A percentile compares a stretch with the other conserved stretches of the same genome.
Conservation (phyloP, 768 basidiomycete genomes). For the Gyrodon lividus region DNA sequence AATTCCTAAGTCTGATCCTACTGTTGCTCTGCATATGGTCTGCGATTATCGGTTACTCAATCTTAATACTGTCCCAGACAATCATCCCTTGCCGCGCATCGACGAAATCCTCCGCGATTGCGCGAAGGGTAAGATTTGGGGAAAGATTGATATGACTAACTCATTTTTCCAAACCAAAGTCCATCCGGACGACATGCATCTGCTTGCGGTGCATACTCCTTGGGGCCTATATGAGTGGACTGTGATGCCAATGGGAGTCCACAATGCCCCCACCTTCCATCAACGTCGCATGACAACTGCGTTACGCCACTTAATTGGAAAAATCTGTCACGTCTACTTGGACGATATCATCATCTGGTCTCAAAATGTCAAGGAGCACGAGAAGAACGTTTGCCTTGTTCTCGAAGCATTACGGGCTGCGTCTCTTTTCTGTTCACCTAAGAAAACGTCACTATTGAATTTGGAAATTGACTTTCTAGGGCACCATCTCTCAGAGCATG, state of each 20-base stretch:
- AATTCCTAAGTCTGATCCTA: constrained; percentile 10
- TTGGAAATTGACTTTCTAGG: constrained; percentile 2
- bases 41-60: constrained; percentile 6
- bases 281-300: constrained; percentile 18
- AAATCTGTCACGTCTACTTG: too few relatives aligned
- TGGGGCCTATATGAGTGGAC: too few relatives aligned
- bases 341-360: too few relatives aligned
- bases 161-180: too few relatives aligned
- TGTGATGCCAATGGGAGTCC: constrained; percentile 6
- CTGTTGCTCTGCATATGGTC: not conserved
- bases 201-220: constrained; percentile 40
- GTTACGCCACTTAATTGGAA: too few relatives aligned
- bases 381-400: constrained; percentile 11
- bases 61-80: too few relatives aligned
- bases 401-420: constrained; percentile 8
- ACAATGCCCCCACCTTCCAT: constrained; percentile 16
- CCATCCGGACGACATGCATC: too few relatives aligned
- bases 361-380: constrained; percentile 20
- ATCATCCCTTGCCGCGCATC: too few relatives aligned
- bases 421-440: constrained; percentile 25
- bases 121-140: constrained; percentile 16
- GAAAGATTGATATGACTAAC: constrained; percentile 25
- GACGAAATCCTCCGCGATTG: too few relatives aligned
- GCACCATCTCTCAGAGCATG: constrained; percentile 26
- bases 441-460: constrained; percentile 23